Percentiles rank a stretch among this genome's conserved stretches.
phyloP scores from a whole-genome alignment of 305 asterid species.

The Rubia peregrina region DNA sequence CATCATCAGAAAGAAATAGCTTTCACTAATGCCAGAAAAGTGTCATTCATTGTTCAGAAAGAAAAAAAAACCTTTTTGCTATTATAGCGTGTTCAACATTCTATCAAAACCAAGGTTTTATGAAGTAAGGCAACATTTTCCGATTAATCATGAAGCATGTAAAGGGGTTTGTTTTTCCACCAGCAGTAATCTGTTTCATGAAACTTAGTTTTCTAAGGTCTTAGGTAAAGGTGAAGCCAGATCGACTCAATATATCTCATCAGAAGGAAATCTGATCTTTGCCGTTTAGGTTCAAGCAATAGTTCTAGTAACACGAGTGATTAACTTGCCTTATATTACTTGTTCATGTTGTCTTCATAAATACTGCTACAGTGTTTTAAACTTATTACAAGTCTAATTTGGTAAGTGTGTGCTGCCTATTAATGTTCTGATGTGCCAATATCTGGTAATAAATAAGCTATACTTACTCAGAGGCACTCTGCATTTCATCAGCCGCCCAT shows the following conservation, averaged over 20 bases:
- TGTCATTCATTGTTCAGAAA: background rate
- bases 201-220: background rate
- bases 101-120: background rate
- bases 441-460: background rate
- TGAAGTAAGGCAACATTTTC: background rate
- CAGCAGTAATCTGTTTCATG: background rate
- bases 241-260: background rate
- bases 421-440: background rate
- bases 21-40: background rate
- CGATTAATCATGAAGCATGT: background rate
- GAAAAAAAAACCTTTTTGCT: background rate
- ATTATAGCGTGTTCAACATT: background rate
- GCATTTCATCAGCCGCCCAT: constrained; percentile 65
- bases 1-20: background rate
- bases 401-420: background rate
- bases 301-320: no score
- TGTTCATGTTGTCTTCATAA: background rate
- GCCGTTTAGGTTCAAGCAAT: background rate
- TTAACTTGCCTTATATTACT: background rate
- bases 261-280: background rate
- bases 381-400: background rate
- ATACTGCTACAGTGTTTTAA: background rate
- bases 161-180: background rate
- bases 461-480: constrained; percentile 52
- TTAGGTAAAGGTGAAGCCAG: background rate